Percentiles rank a stretch among this genome's conserved stretches.
Conservation (phyloP, 345 rosid genomes). For the Kandelia obovata region DNA sequence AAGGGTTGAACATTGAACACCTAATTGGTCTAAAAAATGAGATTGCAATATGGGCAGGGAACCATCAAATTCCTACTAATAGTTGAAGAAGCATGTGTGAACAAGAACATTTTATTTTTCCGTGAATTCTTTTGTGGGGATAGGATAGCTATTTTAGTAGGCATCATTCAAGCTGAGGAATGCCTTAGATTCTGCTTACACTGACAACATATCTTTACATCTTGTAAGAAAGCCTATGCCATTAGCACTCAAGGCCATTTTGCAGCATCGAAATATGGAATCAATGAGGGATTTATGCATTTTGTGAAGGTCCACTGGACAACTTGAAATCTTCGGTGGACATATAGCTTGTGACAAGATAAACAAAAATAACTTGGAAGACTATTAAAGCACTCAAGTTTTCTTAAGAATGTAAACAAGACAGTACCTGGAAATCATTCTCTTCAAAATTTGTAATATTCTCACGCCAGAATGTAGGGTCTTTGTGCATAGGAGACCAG, state of each 20-base stretch:
- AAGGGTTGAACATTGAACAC: not conserved
- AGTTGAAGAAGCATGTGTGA: not conserved
- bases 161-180: too few relatives aligned
- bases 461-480: slow-evolving; percentile 88
- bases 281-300: too few relatives aligned
- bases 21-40: not conserved
- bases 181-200: too few relatives aligned
- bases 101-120: not conserved
- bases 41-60: not conserved
- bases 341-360: not conserved
- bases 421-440: slow-evolving; percentile 83
- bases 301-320: too few relatives aligned
- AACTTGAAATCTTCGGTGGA: too few relatives aligned
- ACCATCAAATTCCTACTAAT: not conserved
- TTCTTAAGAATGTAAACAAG: not conserved
- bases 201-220: too few relatives aligned
- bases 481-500: slow-evolving; percentile 99
- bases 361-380: not conserved
- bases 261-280: too few relatives aligned
- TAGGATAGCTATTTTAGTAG: not conserved
- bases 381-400: not conserved
- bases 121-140: not conserved
- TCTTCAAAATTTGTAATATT: slow-evolving; percentile 80
- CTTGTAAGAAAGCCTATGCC: too few relatives aligned
- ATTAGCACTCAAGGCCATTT: too few relatives aligned